Conservation (phyloP, 208 protist species). For the Leishmania aethiopica region DNA sequence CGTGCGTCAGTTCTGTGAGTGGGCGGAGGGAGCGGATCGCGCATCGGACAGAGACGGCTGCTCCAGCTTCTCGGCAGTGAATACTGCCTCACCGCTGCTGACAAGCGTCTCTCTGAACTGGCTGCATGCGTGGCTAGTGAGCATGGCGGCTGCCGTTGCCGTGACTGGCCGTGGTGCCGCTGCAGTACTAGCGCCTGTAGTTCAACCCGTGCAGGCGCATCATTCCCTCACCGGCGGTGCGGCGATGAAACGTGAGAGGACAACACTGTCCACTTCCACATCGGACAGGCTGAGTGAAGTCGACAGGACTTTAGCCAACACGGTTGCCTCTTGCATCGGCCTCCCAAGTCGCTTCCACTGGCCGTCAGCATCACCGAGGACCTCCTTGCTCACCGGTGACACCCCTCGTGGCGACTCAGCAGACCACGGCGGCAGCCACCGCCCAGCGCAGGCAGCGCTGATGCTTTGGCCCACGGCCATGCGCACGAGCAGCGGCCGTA, state of each 20-base stretch:
- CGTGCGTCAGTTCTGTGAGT: neutral
- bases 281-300: conserved; percentile 8
- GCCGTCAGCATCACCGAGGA: neutral
- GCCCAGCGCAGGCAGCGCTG: neutral
- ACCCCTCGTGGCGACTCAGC: neutral
- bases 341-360: conserved; percentile 56
- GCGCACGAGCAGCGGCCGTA: conserved; percentile 17
- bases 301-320: conserved; percentile 41
- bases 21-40: neutral
- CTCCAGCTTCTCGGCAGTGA: neutral
- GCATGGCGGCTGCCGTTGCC: neutral
- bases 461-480: conserved; percentile 36
- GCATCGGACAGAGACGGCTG: neutral
- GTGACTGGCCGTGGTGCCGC: neutral
- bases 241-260: no score
- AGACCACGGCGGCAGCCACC: neutral
- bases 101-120: neutral
- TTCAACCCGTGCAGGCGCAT: neutral
- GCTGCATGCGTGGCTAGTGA: conserved; percentile 3
- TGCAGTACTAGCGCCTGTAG: neutral
- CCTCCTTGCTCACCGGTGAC: neutral
- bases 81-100: neutral
- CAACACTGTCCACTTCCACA: neutral
- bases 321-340: conserved; percentile 29
- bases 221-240: neutral